Evolutionary conservation across 495 filamentous ascomycete genomes (phyloP).

Genomic region (Tuber brumale): DNA sequence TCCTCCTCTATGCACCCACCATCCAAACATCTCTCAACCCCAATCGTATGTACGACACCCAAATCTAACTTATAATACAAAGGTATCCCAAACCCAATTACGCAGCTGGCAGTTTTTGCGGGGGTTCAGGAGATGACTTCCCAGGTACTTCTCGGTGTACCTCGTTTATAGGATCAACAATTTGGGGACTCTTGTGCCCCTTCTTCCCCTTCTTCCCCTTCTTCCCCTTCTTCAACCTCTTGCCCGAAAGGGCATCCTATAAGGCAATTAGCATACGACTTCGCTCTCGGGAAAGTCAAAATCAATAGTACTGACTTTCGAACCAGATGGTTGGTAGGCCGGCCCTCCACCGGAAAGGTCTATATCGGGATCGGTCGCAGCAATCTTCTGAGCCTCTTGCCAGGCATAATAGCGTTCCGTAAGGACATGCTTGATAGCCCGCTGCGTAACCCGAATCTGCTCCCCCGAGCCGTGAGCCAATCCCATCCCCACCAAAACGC

Average conservation of each 20-base stretch:
- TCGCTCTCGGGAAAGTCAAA: neutral
- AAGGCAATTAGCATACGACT: neutral
- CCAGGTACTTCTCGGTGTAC: too few species aligned
- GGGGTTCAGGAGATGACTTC: neutral
- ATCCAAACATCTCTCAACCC: neutral
- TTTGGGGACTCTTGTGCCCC: neutral
- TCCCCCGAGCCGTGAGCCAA: slow-evolving; percentile 11
- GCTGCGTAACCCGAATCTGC: slow-evolving; percentile 62
- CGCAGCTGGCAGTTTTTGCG: neutral
- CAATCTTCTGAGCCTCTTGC: slow-evolving; percentile 71
- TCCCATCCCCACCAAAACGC: neutral
- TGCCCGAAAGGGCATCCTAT: neutral
- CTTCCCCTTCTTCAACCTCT: slow-evolving; percentile 13
- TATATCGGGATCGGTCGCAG: slow-evolving; percentile 59
- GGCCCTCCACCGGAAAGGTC: slow-evolving; percentile 50
- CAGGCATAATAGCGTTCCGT: slow-evolving; percentile 86
- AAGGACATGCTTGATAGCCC: slow-evolving; percentile 71
- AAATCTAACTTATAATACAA: neutral
- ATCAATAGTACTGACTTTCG: neutral
- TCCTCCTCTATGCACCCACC: neutral
- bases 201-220: slow-evolving; percentile 11
- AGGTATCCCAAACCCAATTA: neutral
- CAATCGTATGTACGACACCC: neutral
- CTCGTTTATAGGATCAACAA: slow-evolving; percentile 3
- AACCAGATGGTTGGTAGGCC: slow-evolving; percentile 48